Evolutionary conservation across 139 green algal genomes (phyloP).

Genomic region (Chloropicon primus): DNA sequence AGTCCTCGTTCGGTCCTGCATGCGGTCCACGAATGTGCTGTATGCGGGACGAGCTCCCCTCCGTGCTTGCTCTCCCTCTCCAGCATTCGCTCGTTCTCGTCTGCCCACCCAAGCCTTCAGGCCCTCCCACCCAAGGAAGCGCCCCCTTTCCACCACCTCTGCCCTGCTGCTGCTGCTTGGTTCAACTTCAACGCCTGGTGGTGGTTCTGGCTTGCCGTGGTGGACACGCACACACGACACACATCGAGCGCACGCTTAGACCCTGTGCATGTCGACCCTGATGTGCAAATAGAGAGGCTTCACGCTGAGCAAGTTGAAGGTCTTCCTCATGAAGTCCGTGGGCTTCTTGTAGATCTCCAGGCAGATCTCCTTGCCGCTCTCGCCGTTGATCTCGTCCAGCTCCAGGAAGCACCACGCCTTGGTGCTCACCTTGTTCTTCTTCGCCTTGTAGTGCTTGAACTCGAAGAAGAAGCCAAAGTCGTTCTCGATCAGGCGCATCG

Average conservation of each 20-base stretch:
- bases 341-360: slow-evolving; percentile 61
- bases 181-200: no score
- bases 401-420: slow-evolving; percentile 34
- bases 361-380: slow-evolving; percentile 8
- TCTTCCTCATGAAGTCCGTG: slow-evolving; percentile 32
- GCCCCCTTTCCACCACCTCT: no score
- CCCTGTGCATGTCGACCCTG: slow-evolving; percentile 4
- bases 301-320: slow-evolving; percentile 30
- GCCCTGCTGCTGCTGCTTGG: no score
- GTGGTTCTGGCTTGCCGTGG: no score
- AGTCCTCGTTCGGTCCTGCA: no score
- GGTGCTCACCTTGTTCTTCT: slow-evolving; percentile 47
- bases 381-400: slow-evolving; percentile 36
- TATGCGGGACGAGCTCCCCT: no score
- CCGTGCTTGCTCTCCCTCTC: no score
- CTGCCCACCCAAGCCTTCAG: no score
- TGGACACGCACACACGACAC: neutral
- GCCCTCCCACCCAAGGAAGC: no score
- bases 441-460: slow-evolving; percentile 53
- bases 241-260: neutral
- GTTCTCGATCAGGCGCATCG: neutral
- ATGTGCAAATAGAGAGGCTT: slow-evolving; percentile 50
- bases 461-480: slow-evolving; percentile 50
- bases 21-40: no score
- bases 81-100: no score